phyloP scores from a whole-genome alignment of 176 grass and related monocot genomes.

The Lolium rigidum region DNA sequence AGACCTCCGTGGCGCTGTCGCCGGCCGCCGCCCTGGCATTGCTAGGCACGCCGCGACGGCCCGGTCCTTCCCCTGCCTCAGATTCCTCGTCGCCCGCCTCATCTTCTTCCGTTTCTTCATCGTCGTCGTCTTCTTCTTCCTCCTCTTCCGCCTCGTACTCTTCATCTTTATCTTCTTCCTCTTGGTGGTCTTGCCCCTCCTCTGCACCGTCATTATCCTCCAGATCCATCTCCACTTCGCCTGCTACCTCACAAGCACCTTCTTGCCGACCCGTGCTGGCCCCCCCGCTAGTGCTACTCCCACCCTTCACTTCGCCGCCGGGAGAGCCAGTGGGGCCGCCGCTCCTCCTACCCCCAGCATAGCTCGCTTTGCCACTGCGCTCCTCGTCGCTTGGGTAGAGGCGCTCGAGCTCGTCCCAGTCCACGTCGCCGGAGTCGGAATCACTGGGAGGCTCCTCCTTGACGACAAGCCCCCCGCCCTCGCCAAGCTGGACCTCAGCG shows the following conservation, averaged over 20 bases:
- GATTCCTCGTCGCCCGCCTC: neutral
- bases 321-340: neutral
- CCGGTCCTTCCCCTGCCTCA: neutral
- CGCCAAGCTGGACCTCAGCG: neutral
- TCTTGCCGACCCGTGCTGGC: neutral
- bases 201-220: neutral
- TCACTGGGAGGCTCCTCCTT: neutral
- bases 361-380: neutral
- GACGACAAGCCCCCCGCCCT: neutral
- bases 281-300: neutral
- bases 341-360: neutral
- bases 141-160: constrained; percentile 30
- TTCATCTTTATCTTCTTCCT: constrained; percentile 17
- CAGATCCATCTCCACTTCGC: neutral
- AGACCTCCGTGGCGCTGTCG: neutral
- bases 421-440: neutral
- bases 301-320: neutral
- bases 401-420: neutral
- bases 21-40: neutral
- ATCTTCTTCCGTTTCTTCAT: neutral
- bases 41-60: neutral
- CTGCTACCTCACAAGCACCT: constrained; percentile 1
- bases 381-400: constrained; percentile 14
- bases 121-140: neutral
- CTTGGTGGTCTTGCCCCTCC: neutral